Evolutionary conservation across 768 basidiomycete species (phyloP), one percentile per base, ranked within the genome.

Genomic region (Boletus rex-veris): DNA sequence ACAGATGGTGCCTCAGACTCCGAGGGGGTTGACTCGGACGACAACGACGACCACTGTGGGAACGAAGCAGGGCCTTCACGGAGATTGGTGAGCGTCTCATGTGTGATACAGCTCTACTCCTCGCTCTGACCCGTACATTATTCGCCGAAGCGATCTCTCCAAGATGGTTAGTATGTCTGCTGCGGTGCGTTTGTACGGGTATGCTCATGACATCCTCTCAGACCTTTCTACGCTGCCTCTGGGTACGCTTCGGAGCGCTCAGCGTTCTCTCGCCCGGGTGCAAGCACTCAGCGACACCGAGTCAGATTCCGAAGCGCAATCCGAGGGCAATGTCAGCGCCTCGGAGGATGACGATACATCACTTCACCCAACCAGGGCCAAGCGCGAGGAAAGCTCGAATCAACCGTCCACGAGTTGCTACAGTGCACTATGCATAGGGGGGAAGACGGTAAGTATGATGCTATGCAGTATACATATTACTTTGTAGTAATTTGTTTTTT

Each of bases 241-340:
- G 12, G 84, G 85, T 5, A 74, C 83, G 6, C 73, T 89, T 19
- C 77, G 84, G 19, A 82, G 75, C 59, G 87, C 87, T n/a, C 86
- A 84, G 57, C 74, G 73, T 37, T 71, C 80, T 31, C 73, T 90
- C 16, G 71, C 73, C 8, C 74, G 74, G 40, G 73, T 71, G 31
- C 59, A 73, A 65, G 68, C 70, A 47, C 64, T 75, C 54, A 71
- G 69, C 51, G 73, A 75, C 48, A 68, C 74, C 7, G 75, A 75
- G 8, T 71, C 72, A 6, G 74, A 73, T 14, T 66, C 64, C 3
- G 64, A 61, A 7, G 67, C 43, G 2, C 50, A 58, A 12, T 66
- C 64, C 2, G 64, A 67, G 31, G 38, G 38, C 6, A 49, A 53
- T 38, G 24, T 11, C 19, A 33, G 30, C 33, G n/a, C 52, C 7